Evolutionary conservation across 129 eudicot genomes (phyloP), one percentile per base, ranked within the genome.

Genomic region (Heracleum sosnowskyi): DNA sequence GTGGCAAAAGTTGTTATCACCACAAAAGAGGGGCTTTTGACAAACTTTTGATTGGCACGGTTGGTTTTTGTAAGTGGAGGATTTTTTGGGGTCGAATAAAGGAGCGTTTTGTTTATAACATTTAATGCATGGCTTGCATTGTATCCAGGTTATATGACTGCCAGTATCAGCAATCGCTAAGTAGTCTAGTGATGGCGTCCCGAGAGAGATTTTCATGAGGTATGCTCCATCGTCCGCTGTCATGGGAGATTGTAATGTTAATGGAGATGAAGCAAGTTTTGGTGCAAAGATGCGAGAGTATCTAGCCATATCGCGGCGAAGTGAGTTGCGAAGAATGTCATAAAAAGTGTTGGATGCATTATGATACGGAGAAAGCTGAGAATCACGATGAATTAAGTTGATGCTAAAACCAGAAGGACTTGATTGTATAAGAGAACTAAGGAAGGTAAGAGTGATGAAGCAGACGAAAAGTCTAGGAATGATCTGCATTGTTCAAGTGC

Each of bases 161-260:
- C 74, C 74, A 10, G 74, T 69, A 35, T 69, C 74, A 20, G 74
- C 74, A 37, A 36, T 26, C 4, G 46, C 74, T 36, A 36, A 7
- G 29, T 35, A 8, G 28, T 69, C 46, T 6, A 0, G 16, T 0
- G 74, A 46, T 36, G 74, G 74, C 13, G 74, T 69, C 1, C 74
- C 74, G 28, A 69, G 6, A 0, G 74, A 69, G 74, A 69, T 37
- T 69, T 69, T 69, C 45, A 69, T 69, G 74, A 69, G 74, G 74
- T 69, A 69, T 7, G 10, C 74, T 6, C 74, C 74, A 8, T 28
- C 16, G 45, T 20, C 45, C 22, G 29, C 29, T 20, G 31, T 36
- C 4, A 69, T 2, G 8, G 74, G 46, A 22, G 74, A 35, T 35
- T 69, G 74, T 0, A 60, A 2, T 60, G 33, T 60, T 60, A 3